Conservation (phyloP, 1,284 basidiomycete species). For the Ceratobasidium sp. region DNA sequence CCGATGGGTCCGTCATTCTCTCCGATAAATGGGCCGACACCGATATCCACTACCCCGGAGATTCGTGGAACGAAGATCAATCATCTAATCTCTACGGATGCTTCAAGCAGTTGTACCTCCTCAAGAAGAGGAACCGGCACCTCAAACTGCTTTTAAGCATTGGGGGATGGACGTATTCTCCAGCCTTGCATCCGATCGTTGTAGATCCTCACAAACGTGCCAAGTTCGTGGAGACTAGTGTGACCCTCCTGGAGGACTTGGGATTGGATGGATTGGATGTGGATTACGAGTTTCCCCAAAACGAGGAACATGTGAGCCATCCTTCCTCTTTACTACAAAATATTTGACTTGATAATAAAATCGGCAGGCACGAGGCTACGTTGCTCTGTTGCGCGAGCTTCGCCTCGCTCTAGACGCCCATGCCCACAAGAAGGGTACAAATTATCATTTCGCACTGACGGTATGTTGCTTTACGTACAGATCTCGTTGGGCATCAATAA, state of each 20-base stretch:
- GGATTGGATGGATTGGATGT: constrained; percentile 76
- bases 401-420: constrained; percentile 71
- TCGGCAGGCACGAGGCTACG: constrained; percentile 67
- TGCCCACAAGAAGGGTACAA: constrained; percentile 61
- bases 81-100: constrained; percentile 91
- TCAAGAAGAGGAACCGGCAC: constrained; percentile 85
- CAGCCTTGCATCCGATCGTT: constrained; percentile 76
- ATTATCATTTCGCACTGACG: constrained; percentile 74
- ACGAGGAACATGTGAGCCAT: constrained; percentile 58
- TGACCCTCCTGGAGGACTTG: constrained; percentile 81
- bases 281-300: constrained; percentile 84
- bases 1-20: constrained; percentile 83
- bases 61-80: constrained; percentile 81
- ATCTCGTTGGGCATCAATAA: not conserved
- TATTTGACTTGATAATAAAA: not conserved
- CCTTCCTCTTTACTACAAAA: not conserved
- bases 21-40: constrained; percentile 94
- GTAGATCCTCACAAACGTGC: constrained; percentile 64
- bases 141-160: constrained; percentile 86
- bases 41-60: constrained; percentile 82
- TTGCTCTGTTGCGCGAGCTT: constrained; percentile 71
- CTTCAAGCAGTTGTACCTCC: constrained; percentile 86
- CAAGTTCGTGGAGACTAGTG: constrained; percentile 77
- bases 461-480: constrained; percentile 54
- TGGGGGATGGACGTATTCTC: constrained; percentile 89